Percentiles rank a stretch among this genome's conserved stretches.
phyloP scores from a whole-genome alignment of 2,329 filamentous ascomycete species.

The Fusarium odoratissimum region DNA sequence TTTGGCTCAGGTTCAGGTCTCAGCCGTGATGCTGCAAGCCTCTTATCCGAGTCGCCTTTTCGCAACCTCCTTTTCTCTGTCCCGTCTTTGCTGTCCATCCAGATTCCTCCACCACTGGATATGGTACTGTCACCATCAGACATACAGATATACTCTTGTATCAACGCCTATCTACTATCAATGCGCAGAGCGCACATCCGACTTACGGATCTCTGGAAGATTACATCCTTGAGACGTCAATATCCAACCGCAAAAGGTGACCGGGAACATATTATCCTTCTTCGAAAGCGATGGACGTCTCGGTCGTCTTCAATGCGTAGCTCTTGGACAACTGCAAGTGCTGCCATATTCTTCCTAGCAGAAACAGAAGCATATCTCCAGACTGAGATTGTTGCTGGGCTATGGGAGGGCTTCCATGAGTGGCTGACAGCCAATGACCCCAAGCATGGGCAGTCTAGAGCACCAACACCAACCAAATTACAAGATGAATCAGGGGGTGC shows the following conservation, averaged over 20 bases:
- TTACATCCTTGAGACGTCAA: slow-evolving; percentile 79
- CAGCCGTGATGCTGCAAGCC: slow-evolving; percentile 46
- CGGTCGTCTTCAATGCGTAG: slow-evolving; percentile 78
- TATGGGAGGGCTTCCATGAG: slow-evolving; percentile 81
- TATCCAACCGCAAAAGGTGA: slow-evolving; percentile 77
- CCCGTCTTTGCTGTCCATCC: slow-evolving; percentile 74
- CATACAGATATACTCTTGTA: slow-evolving; percentile 81
- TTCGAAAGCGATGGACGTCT: slow-evolving; percentile 72
- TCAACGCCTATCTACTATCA: slow-evolving; percentile 88
- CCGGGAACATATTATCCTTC: slow-evolving; percentile 67
- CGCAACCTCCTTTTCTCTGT: slow-evolving; percentile 84
- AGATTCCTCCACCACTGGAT: slow-evolving; percentile 83
- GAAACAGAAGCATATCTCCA: slow-evolving; percentile 91
- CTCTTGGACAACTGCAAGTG: slow-evolving; percentile 90
- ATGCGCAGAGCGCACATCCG: slow-evolving; percentile 88
- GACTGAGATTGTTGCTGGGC: slow-evolving; percentile 83
- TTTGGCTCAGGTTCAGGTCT: slow-evolving; percentile 53
- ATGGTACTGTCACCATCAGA: slow-evolving; percentile 85
- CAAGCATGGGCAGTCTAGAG: slow-evolving; percentile 40
- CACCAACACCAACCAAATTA: slow-evolving; percentile 39
- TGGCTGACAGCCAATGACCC: slow-evolving; percentile 72
- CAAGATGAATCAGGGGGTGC: slow-evolving; percentile 12
- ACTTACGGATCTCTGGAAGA: slow-evolving; percentile 87
- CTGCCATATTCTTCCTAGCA: slow-evolving; percentile 87
- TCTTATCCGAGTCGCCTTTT: slow-evolving; percentile 70